phyloP scores from a whole-genome alignment of 441 rosid genomes.

The Adansonia madagascariensis region DNA sequence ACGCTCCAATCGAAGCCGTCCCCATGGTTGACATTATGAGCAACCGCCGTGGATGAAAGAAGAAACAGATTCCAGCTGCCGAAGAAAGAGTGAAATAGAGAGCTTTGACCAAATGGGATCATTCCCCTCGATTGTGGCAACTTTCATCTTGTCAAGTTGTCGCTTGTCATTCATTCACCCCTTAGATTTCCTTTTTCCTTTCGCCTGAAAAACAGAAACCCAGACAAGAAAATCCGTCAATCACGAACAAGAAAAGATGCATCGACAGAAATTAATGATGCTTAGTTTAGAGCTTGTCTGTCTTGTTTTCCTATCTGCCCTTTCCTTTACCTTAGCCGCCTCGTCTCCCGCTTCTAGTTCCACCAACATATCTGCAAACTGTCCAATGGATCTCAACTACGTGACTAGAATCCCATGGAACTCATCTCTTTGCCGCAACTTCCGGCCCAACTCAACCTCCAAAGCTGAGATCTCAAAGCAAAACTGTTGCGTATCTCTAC shows the following conservation, averaged over 20 bases:
- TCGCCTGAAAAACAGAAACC: not conserved
- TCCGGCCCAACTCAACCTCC: constrained; percentile 24
- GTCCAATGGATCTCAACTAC: constrained; percentile 72
- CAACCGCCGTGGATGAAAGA: not conserved
- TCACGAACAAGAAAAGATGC: not conserved
- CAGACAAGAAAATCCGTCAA: not conserved
- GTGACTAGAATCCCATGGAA: constrained; percentile 71
- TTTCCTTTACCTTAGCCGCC: not conserved
- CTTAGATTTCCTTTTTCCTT: too few species aligned
- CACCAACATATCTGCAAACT: constrained; percentile 24
- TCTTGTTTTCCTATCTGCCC: not conserved
- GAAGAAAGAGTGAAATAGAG: not conserved
- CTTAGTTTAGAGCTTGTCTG: not conserved
- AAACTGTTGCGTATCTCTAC: constrained; percentile 58
- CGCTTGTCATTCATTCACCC: too few species aligned
- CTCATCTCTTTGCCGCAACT: constrained; percentile 48
- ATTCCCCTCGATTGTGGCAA: too few species aligned
- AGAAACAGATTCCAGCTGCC: not conserved
- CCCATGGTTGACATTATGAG: not conserved
- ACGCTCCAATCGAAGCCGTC: not conserved
- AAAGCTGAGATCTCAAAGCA: constrained; percentile 20
- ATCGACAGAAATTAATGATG: not conserved
- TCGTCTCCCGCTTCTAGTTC: not conserved
- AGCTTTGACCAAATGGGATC: too few species aligned
- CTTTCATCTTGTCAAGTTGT: too few species aligned